Evolutionary conservation across 805 yeast species (phyloP).

Genomic region (Myxozyma vanderwaltii): DNA sequence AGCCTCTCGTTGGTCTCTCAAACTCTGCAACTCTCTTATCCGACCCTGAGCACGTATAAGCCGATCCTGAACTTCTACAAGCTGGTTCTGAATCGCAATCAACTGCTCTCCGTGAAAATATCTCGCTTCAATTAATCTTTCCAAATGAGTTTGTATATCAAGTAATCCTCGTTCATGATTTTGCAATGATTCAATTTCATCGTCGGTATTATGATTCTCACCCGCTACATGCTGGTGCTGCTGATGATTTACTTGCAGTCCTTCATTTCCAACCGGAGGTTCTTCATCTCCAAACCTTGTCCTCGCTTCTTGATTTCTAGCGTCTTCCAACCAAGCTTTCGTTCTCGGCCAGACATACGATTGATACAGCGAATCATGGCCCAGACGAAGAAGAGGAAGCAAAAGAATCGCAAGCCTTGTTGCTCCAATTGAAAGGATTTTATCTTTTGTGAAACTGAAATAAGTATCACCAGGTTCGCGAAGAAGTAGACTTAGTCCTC

Average conservation of each 20-base stretch:
- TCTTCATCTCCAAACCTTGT: neutral
- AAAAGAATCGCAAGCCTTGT: too few relatives aligned
- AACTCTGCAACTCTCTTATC: neutral
- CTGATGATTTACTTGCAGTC: neutral
- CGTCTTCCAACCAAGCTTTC: neutral
- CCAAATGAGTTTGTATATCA: neutral
- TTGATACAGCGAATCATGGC: slow-evolving; percentile 1
- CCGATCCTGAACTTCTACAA: neutral
- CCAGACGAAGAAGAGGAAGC: neutral
- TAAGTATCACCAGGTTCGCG: too few relatives aligned
- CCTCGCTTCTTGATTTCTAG: neutral
- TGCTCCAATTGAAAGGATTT: too few relatives aligned
- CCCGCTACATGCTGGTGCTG: neutral
- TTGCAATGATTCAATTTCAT: neutral
- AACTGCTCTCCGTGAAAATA: neutral
- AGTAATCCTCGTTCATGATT: neutral
- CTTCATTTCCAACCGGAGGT: too few relatives aligned
- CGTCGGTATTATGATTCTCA: neutral
- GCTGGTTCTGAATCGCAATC: neutral
- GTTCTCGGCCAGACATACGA: neutral
- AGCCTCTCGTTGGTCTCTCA: neutral
- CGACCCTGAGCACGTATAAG: neutral
- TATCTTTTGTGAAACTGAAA: too few relatives aligned
- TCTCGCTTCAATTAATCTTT: neutral
- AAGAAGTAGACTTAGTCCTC: neutral